Conservation (phyloP, 139 green algal species). For the Chlorella sp. region DNA sequence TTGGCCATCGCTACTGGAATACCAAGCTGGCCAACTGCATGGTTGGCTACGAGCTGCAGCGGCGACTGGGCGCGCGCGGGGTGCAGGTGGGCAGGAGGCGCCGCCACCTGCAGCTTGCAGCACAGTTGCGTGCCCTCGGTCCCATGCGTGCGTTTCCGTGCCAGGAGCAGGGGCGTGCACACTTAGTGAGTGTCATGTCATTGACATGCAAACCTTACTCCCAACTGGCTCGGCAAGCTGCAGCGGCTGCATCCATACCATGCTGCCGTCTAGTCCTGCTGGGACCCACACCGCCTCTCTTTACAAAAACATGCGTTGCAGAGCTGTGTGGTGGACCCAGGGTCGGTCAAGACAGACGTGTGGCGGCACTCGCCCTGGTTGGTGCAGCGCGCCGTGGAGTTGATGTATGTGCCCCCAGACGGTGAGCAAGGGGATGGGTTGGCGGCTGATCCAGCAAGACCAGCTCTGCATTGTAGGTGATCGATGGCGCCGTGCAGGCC, state of each 20-base stretch:
- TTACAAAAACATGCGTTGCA: not conserved
- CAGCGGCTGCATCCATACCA: not conserved
- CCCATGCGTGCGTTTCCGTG: no score
- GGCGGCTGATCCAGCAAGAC: no score
- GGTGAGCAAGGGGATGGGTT: not conserved
- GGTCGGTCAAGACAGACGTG: not conserved
- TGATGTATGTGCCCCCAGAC: not conserved
- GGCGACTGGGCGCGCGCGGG: slow-evolving; percentile 32
- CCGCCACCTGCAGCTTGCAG: not conserved
- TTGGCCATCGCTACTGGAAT: slow-evolving; percentile 5
- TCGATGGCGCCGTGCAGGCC: no score
- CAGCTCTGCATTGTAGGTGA: no score
- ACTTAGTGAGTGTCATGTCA: no score
- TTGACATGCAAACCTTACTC: no score
- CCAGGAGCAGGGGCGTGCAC: no score
- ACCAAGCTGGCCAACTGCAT: slow-evolving; percentile 70
- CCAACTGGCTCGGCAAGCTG: no score
- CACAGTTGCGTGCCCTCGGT: no score
- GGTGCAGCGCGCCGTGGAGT: not conserved
- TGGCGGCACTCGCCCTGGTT: not conserved
- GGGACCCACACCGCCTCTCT: no score
- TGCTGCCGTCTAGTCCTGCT: no score
- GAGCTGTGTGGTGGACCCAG: not conserved
- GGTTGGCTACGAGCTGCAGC: slow-evolving; percentile 55
- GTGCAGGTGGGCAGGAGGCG: no score